These are phyloP conservation scores for Pilatotrama ljubarskyi DNA, from an alignment of 768 basidiomycete genomes.

Conservation along the genomic window DNA sequence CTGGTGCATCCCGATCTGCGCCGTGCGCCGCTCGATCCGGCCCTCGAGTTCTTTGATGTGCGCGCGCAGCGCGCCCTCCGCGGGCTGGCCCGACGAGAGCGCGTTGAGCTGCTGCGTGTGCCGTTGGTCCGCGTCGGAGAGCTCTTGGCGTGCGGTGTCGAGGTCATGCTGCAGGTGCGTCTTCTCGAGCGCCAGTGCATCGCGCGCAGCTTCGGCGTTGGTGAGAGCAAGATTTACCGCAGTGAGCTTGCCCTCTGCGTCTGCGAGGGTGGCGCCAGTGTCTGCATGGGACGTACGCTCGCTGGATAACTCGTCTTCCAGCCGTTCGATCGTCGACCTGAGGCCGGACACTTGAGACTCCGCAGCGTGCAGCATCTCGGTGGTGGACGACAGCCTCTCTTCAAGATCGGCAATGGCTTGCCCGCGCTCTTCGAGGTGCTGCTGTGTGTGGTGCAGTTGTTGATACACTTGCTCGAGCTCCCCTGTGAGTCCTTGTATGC, in stretches of 20 bases:
- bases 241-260: constrained; percentile 44
- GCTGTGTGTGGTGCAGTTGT: constrained; percentile 1
- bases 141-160: constrained; percentile 49
- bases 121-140: constrained; percentile 57
- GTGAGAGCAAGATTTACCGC: constrained; percentile 51
- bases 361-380: constrained; percentile 7
- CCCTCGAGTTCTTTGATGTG: constrained; percentile 71
- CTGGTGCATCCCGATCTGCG: constrained; percentile 77
- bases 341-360: constrained; percentile 23
- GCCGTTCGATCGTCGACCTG: constrained; percentile 14
- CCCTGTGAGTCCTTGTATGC: not conserved
- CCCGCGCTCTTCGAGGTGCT: not conserved
- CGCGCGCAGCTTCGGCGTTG: constrained; percentile 62
- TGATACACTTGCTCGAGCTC: not conserved
- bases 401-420: constrained; percentile 6
- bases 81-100: constrained; percentile 44
- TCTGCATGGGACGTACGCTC: constrained; percentile 25
- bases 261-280: constrained; percentile 35
- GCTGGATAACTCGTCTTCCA: constrained; percentile 22
- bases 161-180: constrained; percentile 65
- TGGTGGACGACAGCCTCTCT: constrained; percentile 11
- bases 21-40: constrained; percentile 63
- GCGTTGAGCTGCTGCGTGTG: constrained; percentile 67
- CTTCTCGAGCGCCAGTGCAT: constrained; percentile 64
- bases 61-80: constrained; percentile 52